Evolutionary conservation across 1,139 yeast genomes (phyloP).

Genomic region (Yamadazyma atlantica): DNA sequence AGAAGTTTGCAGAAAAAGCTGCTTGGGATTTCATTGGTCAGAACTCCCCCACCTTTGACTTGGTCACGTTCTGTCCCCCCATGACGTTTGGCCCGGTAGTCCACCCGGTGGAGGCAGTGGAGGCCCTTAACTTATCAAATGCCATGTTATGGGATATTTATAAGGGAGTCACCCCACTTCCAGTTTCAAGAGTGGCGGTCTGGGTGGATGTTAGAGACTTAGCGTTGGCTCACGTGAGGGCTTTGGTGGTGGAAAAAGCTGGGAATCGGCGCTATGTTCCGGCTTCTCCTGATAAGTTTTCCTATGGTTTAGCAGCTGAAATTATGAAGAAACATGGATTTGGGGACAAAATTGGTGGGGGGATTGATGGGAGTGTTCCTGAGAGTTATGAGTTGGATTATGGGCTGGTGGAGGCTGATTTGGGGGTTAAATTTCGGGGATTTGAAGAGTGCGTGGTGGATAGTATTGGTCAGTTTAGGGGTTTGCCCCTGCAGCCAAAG

Average conservation of each 20-base stretch:
- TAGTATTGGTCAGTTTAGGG: slow-evolving; percentile 33
- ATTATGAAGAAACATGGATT: slow-evolving; percentile 17
- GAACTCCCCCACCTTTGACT: slow-evolving; percentile 37
- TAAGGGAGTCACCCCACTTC: slow-evolving; percentile 14
- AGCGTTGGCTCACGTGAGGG: slow-evolving; percentile 35
- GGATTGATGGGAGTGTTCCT: slow-evolving; percentile 9
- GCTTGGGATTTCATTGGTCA: slow-evolving; percentile 34
- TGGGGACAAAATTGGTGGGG: slow-evolving; percentile 12
- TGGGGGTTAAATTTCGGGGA: slow-evolving; percentile 33
- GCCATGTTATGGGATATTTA: slow-evolving; percentile 17
- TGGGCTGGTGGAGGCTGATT: slow-evolving; percentile 24
- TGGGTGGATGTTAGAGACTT: slow-evolving; percentile 41
- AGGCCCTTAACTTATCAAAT: slow-evolving; percentile 25
- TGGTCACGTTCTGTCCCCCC: slow-evolving; percentile 51
- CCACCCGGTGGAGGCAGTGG: slow-evolving; percentile 23
- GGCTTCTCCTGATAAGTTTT: slow-evolving; percentile 23
- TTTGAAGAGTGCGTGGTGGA: slow-evolving; percentile 35
- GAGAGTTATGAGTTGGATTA: slow-evolving; percentile 23
- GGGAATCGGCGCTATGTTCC: slow-evolving; percentile 26
- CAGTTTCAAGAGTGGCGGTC: slow-evolving; percentile 26
- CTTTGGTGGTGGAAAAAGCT: slow-evolving; percentile 27
- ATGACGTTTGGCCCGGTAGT: slow-evolving; percentile 50
- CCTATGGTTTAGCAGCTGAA: slow-evolving; percentile 26
- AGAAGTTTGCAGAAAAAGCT: slow-evolving; percentile 37
- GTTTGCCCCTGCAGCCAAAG: too few species aligned